Percentiles rank a stretch among this genome's conserved stretches.
Evolutionary conservation across 306 rosid species (phyloP).

Genomic region (Betula pendula): DNA sequence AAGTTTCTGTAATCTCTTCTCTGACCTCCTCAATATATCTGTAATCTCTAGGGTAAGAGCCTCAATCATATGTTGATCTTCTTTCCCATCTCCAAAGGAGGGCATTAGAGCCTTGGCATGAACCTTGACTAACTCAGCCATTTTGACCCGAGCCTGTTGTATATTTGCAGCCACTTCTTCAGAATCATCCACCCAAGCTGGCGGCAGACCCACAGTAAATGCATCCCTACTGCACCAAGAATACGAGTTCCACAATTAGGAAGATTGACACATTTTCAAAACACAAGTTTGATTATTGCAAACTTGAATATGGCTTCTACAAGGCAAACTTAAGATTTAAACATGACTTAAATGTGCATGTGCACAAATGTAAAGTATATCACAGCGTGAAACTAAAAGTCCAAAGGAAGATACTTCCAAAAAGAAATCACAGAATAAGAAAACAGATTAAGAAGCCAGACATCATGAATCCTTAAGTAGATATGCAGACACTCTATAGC

Average conservation of each 20-base stretch:
- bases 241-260: conserved; percentile 21
- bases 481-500: not conserved
- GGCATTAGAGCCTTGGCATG: conserved; percentile 77
- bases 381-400: not conserved
- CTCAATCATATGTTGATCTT: conserved; percentile 64
- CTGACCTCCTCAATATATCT: conserved; percentile 59
- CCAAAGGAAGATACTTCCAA: not conserved
- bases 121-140: conserved; percentile 65
- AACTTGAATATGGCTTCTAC: not conserved
- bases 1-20: conserved; percentile 55
- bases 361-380: not conserved
- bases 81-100: conserved; percentile 71
- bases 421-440: not conserved
- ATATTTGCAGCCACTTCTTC: conserved; percentile 63
- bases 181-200: conserved; percentile 84
- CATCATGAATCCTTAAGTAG: not conserved
- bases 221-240: conserved; percentile 57
- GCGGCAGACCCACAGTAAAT: conserved; percentile 70
- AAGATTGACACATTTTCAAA: conserved; percentile 15
- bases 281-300: not conserved
- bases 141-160: conserved; percentile 55
- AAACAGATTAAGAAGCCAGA: not conserved
- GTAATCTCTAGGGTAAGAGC: conserved; percentile 69
- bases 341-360: not conserved
- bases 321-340: conserved; percentile 1